These are phyloP conservation scores for Pyrrhoderma lamaoense DNA, from an alignment of 1,284 basidiomycete species.

Conservation along the genomic window DNA sequence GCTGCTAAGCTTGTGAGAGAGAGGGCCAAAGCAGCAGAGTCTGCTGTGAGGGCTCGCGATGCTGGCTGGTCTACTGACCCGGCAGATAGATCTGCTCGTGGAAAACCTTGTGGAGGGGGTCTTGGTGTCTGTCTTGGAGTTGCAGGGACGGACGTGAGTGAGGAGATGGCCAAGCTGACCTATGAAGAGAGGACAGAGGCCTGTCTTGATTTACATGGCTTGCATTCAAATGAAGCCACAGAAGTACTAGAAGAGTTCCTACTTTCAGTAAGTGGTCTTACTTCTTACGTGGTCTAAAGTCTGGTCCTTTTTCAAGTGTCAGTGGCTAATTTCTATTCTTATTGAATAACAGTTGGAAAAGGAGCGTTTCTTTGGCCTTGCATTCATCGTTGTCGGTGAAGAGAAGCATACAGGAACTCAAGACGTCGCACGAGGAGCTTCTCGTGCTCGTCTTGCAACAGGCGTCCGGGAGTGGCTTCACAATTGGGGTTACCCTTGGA, in stretches of 20 bases:
- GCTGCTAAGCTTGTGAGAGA: constrained; percentile 78
- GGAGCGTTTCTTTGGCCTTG: constrained; percentile 81
- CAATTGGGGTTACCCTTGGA: constrained; percentile 95
- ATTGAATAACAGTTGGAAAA: constrained; percentile 82
- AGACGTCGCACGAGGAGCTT: constrained; percentile 72
- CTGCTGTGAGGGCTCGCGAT: constrained; percentile 66
- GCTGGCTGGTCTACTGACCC: constrained; percentile 77
- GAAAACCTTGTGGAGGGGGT: constrained; percentile 73
- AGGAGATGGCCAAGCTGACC: constrained; percentile 37
- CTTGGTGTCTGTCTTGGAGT: constrained; percentile 84
- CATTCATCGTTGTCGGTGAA: constrained; percentile 87
- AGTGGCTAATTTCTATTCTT: constrained; percentile 17
- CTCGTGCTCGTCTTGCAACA: constrained; percentile 72
- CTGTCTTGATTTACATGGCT: constrained; percentile 77
- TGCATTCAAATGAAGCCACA: constrained; percentile 88
- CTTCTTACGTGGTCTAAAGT: background rate
- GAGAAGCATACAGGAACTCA: constrained; percentile 92
- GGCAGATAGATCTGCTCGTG: constrained; percentile 67
- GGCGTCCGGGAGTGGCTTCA: constrained; percentile 87
- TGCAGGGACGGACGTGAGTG: constrained; percentile 47
- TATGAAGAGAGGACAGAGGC: constrained; percentile 80
- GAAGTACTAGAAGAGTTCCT: constrained; percentile 90
- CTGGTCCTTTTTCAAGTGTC: background rate
- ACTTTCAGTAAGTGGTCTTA: constrained; percentile 66
- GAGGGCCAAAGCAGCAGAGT: constrained; percentile 67